These are phyloP conservation scores for Pythium chondricola DNA, from an alignment of 352 stramenopile genomes.

Conservation along the genomic window DNA sequence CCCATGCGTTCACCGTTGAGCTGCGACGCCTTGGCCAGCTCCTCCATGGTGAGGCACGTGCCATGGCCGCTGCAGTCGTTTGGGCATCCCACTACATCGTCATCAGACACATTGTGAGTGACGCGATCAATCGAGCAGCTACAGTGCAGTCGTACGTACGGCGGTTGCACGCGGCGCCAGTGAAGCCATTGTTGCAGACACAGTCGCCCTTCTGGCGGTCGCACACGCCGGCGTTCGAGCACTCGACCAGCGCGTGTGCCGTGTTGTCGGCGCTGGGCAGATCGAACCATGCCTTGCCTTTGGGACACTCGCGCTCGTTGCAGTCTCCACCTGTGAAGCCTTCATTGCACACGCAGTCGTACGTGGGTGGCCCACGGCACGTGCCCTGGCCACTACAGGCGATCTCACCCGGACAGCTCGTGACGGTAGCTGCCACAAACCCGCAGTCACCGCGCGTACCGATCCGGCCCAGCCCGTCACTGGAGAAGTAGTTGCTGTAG, in stretches of 20 bases:
- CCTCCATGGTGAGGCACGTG: constrained; percentile 76
- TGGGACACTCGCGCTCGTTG: constrained; percentile 55
- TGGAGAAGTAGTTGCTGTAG: constrained; percentile 82
- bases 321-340: constrained; percentile 70
- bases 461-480: constrained; percentile 68
- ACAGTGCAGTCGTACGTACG: constrained; percentile 20
- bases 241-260: constrained; percentile 56
- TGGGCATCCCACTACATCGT: constrained; percentile 38
- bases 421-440: constrained; percentile 55
- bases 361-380: constrained; percentile 62
- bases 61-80: constrained; percentile 79
- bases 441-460: constrained; percentile 91
- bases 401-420: constrained; percentile 60
- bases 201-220: constrained; percentile 69
- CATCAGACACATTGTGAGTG: neutral
- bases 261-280: constrained; percentile 34
- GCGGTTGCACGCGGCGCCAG: constrained; percentile 64
- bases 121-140: neutral
- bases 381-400: constrained; percentile 69
- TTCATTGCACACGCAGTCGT: constrained; percentile 77
- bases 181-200: constrained; percentile 54
- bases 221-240: constrained; percentile 64
- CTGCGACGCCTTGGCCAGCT: constrained; percentile 44
- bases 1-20: constrained; percentile 51
- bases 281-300: constrained; percentile 70